Evolutionary conservation across 1,139 yeast species (phyloP).

Genomic region (Pichia sp.): DNA sequence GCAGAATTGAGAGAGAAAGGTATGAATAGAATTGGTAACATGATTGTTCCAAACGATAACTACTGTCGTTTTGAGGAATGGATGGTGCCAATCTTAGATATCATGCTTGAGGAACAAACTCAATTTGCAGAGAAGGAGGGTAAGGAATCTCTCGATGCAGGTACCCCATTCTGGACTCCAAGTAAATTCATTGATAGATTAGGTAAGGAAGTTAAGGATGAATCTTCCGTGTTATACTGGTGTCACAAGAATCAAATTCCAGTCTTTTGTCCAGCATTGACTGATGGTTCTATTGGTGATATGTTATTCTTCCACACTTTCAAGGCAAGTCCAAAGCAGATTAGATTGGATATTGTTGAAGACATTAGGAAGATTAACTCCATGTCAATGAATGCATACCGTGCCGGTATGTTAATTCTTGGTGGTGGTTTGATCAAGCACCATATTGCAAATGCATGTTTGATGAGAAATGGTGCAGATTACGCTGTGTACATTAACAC

Average conservation of each 20-base stretch:
- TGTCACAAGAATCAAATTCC: conserved; percentile 96
- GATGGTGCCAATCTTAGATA: conserved; percentile 91
- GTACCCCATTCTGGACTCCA: conserved; percentile 80
- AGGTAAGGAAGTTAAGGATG: conserved; percentile 93
- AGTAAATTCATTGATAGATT: conserved; percentile 84
- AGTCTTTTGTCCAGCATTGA: conserved; percentile 91
- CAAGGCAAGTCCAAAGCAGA: conserved; percentile 83
- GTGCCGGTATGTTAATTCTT: conserved; percentile 90
- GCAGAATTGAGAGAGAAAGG: conserved; percentile 84
- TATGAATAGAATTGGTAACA: conserved; percentile 93
- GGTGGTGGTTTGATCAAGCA: conserved; percentile 98
- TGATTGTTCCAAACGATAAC: conserved; percentile 95
- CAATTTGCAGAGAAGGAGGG: conserved; percentile 47
- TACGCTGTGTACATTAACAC: conserved; percentile 95
- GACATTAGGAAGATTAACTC: conserved; percentile 89
- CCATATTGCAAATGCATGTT: conserved; percentile 94
- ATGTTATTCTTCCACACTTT: conserved; percentile 98
- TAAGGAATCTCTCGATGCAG: conserved; percentile 48
- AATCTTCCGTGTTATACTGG: conserved; percentile 93
- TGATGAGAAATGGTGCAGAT: conserved; percentile 99
- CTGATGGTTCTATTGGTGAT: conserved; percentile 98
- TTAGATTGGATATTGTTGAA: conserved; percentile 85
- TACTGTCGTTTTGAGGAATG: conserved; percentile 97
- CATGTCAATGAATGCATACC: conserved; percentile 91
- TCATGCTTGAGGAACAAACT: conserved; percentile 84